Evolutionary conservation across 169 alveolate genomes (phyloP).

Genomic region (Plasmodium billcollinsi): DNA sequence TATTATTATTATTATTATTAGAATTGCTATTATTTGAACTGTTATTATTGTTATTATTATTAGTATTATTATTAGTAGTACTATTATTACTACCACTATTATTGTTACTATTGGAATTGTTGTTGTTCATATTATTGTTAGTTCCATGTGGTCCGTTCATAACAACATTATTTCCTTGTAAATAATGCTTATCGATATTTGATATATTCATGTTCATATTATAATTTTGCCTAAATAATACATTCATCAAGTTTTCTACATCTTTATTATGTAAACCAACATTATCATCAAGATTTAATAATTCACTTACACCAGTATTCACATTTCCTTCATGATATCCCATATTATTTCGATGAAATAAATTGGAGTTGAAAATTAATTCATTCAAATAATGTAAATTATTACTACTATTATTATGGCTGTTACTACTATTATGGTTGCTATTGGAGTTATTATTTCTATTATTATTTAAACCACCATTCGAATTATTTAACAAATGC

Average conservation of each 20-base stretch:
- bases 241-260: slow-evolving; percentile 35
- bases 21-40: background rate
- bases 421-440: slow-evolving; percentile 7
- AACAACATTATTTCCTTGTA: slow-evolving; percentile 1
- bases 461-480: slow-evolving; percentile 6
- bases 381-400: slow-evolving; percentile 60
- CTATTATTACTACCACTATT: background rate
- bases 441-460: background rate
- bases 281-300: slow-evolving; percentile 40
- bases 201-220: slow-evolving; percentile 44
- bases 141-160: background rate
- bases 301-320: slow-evolving; percentile 11
- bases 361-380: slow-evolving; percentile 42
- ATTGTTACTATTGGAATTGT: background rate
- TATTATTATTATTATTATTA: background rate
- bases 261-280: slow-evolving; percentile 58
- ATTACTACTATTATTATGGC: background rate
- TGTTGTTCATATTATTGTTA: slow-evolving; percentile 11
- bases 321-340: slow-evolving; percentile 29
- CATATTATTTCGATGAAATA: slow-evolving; percentile 11
- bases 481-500: slow-evolving; percentile 18
- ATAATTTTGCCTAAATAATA: slow-evolving; percentile 59
- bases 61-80: slow-evolving; percentile 2
- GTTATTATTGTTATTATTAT: background rate
- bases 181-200: slow-evolving; percentile 30